Evolutionary conservation across 805 yeast species (phyloP).

Genomic region (Suhomyces vadensis): DNA sequence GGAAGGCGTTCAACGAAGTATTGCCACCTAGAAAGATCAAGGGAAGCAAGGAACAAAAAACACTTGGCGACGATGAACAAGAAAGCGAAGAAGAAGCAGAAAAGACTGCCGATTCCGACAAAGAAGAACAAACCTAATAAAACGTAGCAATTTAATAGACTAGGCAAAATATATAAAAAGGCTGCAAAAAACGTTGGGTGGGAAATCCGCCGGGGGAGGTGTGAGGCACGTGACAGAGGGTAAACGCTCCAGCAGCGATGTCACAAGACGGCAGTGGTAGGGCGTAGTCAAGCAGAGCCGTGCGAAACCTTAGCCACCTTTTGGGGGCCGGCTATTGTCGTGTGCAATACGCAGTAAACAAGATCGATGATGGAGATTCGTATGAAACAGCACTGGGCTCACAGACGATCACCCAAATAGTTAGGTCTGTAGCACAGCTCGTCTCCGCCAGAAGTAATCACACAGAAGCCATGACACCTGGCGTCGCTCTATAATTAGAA

Average conservation of each 20-base stretch:
- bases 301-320: not conserved
- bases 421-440: too few relatives aligned
- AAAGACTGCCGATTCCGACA: constrained; percentile 8
- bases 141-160: constrained; percentile 6
- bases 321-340: not conserved
- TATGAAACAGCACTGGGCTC: too few relatives aligned
- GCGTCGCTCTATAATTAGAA: not conserved
- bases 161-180: not conserved
- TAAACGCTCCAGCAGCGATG: not conserved
- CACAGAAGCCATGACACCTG: too few relatives aligned
- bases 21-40: constrained; percentile 74
- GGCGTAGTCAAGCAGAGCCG: not conserved
- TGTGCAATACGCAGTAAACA: too few relatives aligned
- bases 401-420: too few relatives aligned
- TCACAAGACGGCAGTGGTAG: not conserved
- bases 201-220: not conserved
- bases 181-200: constrained; percentile 1
- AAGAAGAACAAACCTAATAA: constrained; percentile 8
- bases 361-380: too few relatives aligned
- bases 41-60: constrained; percentile 10
- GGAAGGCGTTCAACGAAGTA: constrained; percentile 78
- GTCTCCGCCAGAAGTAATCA: too few relatives aligned
- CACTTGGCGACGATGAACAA: constrained; percentile 3
- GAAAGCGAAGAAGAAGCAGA: constrained; percentile 7
- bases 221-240: not conserved